phyloP scores from a whole-genome alignment of 306 rosid species.

The Inga oerstediana region DNA sequence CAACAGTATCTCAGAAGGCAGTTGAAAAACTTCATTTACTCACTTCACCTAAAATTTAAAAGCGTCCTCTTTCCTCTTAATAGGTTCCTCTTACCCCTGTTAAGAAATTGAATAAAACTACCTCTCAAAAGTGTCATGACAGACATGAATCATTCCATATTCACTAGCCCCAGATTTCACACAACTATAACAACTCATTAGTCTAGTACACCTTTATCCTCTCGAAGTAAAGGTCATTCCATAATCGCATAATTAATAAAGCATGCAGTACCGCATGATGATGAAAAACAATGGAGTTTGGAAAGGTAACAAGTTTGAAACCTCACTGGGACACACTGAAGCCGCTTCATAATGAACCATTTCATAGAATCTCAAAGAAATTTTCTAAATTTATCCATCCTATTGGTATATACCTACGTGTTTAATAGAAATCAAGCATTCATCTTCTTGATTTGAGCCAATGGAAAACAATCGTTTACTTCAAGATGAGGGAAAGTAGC shows the following conservation, averaged over 20 bases:
- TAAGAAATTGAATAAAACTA: neutral
- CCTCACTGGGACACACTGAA: neutral
- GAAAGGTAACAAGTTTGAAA: neutral
- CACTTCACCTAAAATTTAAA: neutral
- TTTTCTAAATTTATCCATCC: neutral
- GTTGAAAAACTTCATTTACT: neutral
- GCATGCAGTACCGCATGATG: neutral
- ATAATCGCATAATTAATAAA: neutral
- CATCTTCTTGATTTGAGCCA: neutral
- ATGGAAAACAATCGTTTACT: constrained; percentile 1
- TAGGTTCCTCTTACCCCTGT: neutral
- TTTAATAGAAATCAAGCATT: neutral
- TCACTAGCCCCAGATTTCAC: neutral
- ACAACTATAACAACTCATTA: neutral
- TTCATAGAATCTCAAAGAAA: neutral
- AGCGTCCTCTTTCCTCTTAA: neutral
- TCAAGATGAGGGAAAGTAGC: neutral
- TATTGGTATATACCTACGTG: neutral
- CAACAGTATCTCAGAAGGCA: neutral
- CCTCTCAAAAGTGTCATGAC: neutral
- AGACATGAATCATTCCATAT: neutral
- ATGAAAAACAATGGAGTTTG: neutral
- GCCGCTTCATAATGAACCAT: neutral
- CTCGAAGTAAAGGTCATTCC: neutral
- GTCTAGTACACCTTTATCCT: neutral